phyloP scores from a whole-genome alignment of 2,329 filamentous ascomycete species.

The Colletotrichum navitas region DNA sequence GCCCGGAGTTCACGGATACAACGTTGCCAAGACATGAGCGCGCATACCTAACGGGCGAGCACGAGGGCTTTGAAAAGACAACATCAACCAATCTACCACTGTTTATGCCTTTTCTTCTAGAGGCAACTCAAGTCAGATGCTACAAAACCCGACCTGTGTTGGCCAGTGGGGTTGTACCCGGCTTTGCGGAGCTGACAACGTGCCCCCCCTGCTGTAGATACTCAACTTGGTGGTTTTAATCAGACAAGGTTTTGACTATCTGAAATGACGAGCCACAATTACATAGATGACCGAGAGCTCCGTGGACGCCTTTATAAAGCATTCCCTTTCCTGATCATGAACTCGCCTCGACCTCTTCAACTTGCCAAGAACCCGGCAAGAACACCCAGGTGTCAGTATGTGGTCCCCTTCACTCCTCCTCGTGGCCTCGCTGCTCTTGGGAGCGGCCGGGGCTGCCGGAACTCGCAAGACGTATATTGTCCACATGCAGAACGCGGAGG shows the following conservation, averaged over 20 bases:
- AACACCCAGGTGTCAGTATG: not conserved
- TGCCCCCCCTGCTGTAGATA: not conserved
- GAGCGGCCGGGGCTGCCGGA: not conserved
- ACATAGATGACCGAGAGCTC: not conserved
- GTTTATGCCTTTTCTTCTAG: not conserved
- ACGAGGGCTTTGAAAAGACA: not conserved
- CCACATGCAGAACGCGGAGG: slow-evolving; percentile 6
- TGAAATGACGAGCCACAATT: not conserved
- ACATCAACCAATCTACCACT: not conserved
- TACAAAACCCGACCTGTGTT: no score
- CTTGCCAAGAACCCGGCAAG: not conserved
- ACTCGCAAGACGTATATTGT: slow-evolving; percentile 25
- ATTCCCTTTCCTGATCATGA: not conserved
- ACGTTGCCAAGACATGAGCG: no score
- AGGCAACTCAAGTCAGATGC: no score
- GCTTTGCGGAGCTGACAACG: not conserved
- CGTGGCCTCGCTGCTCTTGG: slow-evolving; percentile 5
- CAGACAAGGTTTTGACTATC: not conserved
- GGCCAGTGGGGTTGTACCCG: not conserved
- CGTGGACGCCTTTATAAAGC: not conserved
- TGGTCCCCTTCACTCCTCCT: not conserved
- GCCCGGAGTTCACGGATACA: not conserved
- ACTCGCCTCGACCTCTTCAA: not conserved
- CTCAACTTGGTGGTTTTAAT: not conserved
- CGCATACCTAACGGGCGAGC: not conserved